phyloP scores from a whole-genome alignment of 345 rosid species.

The Brassica rapa region DNA sequence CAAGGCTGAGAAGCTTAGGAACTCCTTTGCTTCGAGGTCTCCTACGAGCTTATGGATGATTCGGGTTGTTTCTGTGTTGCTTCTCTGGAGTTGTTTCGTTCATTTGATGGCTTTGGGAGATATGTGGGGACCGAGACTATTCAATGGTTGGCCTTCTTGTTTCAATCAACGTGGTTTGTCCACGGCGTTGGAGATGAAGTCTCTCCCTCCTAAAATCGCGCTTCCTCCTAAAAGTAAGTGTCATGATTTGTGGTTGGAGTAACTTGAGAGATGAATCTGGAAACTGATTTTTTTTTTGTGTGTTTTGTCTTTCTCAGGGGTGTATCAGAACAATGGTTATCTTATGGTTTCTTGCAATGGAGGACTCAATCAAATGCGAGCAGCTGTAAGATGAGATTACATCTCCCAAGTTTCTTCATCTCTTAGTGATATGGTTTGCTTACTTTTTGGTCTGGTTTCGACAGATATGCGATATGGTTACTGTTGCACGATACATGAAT shows the following conservation, averaged over 20 bases:
- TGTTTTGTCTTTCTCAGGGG: conserved; percentile 49
- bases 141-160: conserved; percentile 90
- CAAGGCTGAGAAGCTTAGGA: conserved; percentile 58
- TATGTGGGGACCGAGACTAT: conserved; percentile 78
- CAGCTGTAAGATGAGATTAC: conserved; percentile 69
- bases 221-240: conserved; percentile 85
- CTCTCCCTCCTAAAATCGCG: conserved; percentile 53
- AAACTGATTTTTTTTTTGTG: conserved; percentile 4
- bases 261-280: conserved; percentile 13
- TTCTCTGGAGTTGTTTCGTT: conserved; percentile 78
- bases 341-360: conserved; percentile 97
- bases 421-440: conserved; percentile 7
- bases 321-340: conserved; percentile 87
- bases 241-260: not conserved
- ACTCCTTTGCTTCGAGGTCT: conserved; percentile 60
- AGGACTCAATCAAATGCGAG: conserved; percentile 99
- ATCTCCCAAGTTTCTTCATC: not conserved
- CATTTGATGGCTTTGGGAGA: conserved; percentile 78
- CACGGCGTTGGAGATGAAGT: conserved; percentile 38
- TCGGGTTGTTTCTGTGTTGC: conserved; percentile 57
- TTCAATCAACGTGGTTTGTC: conserved; percentile 52
- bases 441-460: conserved; percentile 17
- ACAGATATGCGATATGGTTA: conserved; percentile 98
- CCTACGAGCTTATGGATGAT: conserved; percentile 73
- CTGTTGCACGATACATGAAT: conserved; percentile 80